Evolutionary conservation across 2,329 filamentous ascomycete species (phyloP), one percentile per base, ranked within the genome.

Genomic region (Trichoderma polysporum): DNA sequence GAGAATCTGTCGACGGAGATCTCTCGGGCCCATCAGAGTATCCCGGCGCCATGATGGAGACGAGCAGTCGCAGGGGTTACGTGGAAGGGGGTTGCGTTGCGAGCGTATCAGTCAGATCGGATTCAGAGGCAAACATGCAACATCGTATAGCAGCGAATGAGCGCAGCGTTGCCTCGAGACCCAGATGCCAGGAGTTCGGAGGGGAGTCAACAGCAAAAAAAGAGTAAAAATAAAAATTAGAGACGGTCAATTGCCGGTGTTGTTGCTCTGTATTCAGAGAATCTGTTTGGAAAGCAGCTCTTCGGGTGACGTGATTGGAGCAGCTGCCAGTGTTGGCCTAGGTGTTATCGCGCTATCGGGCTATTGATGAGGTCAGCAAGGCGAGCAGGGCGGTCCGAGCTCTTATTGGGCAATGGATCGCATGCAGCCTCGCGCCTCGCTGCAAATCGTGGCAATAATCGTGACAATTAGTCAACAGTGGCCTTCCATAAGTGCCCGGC

Each of bases 1-100:
- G 77, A 3, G 91, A 92, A 69, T 85, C 85, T 73, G 79, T 79
- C 63, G 86, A 87, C 53, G 67, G 68, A 56, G 75, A 74, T 47
- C 70, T 69, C 49, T 69, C 39, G 41, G 25, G 54, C 10, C 63
- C 53, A 12, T 59, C 54, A 22, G 63, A 12, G 31, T 29, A 12
- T 12, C 29, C 45, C 31, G 63, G 50, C 41, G 65, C 57, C 65
- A 67, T 67, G 58, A 19, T 62, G 53, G n/a, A n/a, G 56, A 61
- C 15, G 35, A 25, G 41, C 3, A 22, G 39, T 41, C 56, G 57
- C 47, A 64, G 61, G 61, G 61, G 61, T 37, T 22, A 9, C 19
- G 60, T 50, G 19, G 27, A 25, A 27, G 17, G 39, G 50, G 50
- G 37, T 7, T 17, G 8, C 17, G n/a, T 31, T 33, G 8, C n/a